Conservation (phyloP, 208 protist species). For the Borovskyia barvae region DNA sequence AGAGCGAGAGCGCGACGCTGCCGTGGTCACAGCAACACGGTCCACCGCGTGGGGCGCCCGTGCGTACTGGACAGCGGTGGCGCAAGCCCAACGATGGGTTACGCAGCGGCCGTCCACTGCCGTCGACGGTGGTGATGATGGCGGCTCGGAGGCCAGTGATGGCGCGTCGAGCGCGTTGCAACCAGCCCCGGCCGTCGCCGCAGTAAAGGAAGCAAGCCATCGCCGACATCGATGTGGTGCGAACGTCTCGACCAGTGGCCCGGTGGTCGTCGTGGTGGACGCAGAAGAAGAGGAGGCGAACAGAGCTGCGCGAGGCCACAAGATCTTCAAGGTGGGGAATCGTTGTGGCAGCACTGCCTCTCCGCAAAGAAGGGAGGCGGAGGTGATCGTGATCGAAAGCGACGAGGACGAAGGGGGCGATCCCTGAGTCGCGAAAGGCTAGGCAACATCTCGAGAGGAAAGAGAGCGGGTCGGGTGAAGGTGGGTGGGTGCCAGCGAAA, state of each 20-base stretch:
- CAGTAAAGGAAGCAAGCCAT: neutral
- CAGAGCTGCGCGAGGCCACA: no score
- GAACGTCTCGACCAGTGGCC: neutral
- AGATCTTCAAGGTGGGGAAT: no score
- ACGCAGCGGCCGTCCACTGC: neutral
- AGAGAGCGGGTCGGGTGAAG: no score
- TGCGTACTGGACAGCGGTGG: constrained; percentile 45
- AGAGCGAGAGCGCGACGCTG: neutral
- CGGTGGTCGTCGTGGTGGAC: constrained; percentile 9
- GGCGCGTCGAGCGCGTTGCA: neutral
- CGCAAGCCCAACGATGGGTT: constrained; percentile 28
- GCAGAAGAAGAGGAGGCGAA: no score
- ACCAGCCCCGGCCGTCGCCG: neutral
- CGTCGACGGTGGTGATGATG: neutral
- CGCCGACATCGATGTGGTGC: neutral
- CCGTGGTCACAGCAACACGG: neutral
- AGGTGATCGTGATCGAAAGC: neutral
- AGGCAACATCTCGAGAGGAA: no score
- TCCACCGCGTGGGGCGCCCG: constrained; percentile 12
- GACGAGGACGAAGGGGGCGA: constrained; percentile 8
- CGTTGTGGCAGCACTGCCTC: neutral
- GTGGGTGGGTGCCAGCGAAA: no score
- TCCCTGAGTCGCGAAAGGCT: no score
- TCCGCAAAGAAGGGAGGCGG: neutral
- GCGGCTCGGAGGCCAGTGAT: neutral